These are phyloP conservation scores for grape (Vitis vinifera) DNA, from an alignment of 164 flowering plant genomes.

Conservation along the genomic window DNA sequence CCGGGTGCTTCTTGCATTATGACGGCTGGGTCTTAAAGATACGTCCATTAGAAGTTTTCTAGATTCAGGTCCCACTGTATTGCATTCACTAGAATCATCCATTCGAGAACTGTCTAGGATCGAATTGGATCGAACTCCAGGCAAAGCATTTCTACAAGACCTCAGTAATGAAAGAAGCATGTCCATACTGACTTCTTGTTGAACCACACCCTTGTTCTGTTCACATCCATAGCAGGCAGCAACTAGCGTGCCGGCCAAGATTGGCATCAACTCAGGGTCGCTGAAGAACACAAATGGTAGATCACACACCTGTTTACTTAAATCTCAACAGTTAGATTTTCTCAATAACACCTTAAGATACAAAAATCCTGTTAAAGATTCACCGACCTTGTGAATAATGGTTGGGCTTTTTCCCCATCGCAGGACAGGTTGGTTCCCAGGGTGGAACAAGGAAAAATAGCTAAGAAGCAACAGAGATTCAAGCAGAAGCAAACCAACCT, in stretches of 20 bases:
- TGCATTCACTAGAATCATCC: conserved; percentile 41
- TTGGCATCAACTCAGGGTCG: conserved; percentile 83
- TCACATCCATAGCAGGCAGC: conserved; percentile 86
- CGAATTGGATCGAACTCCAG: conserved; percentile 24
- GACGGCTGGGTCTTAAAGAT: conserved; percentile 37
- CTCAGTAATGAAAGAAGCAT: conserved; percentile 79
- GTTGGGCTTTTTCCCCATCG: conserved; percentile 96
- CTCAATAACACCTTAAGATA: background rate
- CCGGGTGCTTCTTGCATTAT: conserved; percentile 29
- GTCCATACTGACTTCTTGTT: conserved; percentile 84
- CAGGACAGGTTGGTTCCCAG: conserved; percentile 89
- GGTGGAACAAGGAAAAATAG: conserved; percentile 80
- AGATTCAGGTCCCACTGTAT: conserved; percentile 37
- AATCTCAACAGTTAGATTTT: conserved; percentile 23
- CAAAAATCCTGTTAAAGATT: background rate
- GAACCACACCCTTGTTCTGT: conserved; percentile 81
- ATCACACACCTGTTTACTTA: conserved; percentile 74
- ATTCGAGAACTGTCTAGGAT: conserved; percentile 18
- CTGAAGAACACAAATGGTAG: conserved; percentile 93
- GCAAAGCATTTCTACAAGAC: conserved; percentile 62
- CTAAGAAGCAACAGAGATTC: conserved; percentile 80
- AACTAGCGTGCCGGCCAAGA: conserved; percentile 76
- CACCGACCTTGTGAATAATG: conserved; percentile 89
- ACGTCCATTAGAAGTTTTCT: conserved; percentile 46
- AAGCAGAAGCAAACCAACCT: conserved; percentile 81